A percentile compares a stretch with the other conserved stretches of the same genome.
Evolutionary conservation across 768 basidiomycete genomes (phyloP).

Genomic region (Ramaria rubella): DNA sequence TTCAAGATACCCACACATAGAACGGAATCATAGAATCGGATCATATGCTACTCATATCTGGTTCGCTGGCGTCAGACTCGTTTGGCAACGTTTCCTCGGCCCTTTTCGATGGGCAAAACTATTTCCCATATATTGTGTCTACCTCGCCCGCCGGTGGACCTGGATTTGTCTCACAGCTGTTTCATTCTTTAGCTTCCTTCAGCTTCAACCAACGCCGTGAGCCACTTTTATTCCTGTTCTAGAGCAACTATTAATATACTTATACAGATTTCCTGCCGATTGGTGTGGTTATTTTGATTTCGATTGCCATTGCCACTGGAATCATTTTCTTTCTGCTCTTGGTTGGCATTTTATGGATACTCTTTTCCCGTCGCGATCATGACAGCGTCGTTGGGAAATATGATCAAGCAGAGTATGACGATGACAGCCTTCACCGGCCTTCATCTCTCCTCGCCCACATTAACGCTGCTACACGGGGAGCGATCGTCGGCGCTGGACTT

Average conservation of each 20-base stretch:
- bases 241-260: slow-evolving; percentile 12
- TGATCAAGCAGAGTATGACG: slow-evolving; percentile 59
- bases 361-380: slow-evolving; percentile 79
- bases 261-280: slow-evolving; percentile 74
- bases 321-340: slow-evolving; percentile 84
- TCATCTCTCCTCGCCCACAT: slow-evolving; percentile 87
- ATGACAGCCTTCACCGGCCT: slow-evolving; percentile 70
- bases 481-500: slow-evolving; percentile 54
- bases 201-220: slow-evolving; percentile 65
- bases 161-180: slow-evolving; percentile 69
- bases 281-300: slow-evolving; percentile 93
- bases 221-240: slow-evolving; percentile 24
- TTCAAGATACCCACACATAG: slow-evolving; percentile 64
- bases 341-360: slow-evolving; percentile 81
- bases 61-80: slow-evolving; percentile 57
- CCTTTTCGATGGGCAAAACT: slow-evolving; percentile 76
- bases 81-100: slow-evolving; percentile 80
- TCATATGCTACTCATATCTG: slow-evolving; percentile 87
- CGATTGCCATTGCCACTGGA: slow-evolving; percentile 93
- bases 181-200: slow-evolving; percentile 76
- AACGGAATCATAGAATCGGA: slow-evolving; percentile 74
- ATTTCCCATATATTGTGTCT: slow-evolving; percentile 79
- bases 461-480: slow-evolving; percentile 80
- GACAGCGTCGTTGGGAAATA: slow-evolving; percentile 46
- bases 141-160: slow-evolving; percentile 55